Base-by-base conservation (phyloP, 1,139 yeast species). In the Pichia sp. region DNA sequence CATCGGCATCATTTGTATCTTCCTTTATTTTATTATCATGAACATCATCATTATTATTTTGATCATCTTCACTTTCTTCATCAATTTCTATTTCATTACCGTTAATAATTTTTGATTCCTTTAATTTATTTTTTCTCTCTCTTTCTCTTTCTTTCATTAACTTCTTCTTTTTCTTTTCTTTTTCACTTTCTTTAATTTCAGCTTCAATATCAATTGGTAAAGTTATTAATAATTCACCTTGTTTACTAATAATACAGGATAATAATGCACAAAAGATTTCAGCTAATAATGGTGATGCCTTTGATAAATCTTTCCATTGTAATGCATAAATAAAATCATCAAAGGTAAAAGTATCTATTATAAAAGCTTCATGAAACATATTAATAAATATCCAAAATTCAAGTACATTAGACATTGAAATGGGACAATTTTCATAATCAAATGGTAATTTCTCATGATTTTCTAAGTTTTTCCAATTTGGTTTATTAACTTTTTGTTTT, bases 371-470 rank as follows among this genome's bases (percentile, higher is more conserved):
- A 56, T 80, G 80, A 61, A 82, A 87, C 46, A 86, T 76, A 60
- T 86, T 86, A 43, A 86, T 66, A 57, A 87, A 87, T 6, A 79
- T 70, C 95, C 95, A 87, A 4, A 76, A 66, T 61, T 85, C 90
- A 36, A 87, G 64, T 1, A 83, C 76, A 47, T 75, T 76, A 5
- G 72, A 66, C 5, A 65, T 54, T 3, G 49, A 39, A 10, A 44
- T 11, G 10, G 44, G 32, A 28, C 44, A 42, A 8, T 35, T 18
- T 5, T 42, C 43, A 7, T 30, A 26, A 43, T 51, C 42, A 39
- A 48, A 44, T 7, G 42, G 46, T 34, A 48, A 33, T 39, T 62
- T 58, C 28, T 57, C 53, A 31, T 54, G 42, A 3, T 52, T 52
- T 2, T 53, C 46, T 10, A 63, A 46, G 32, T 46, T 50, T 18